Evolutionary conservation across 495 filamentous ascomycete genomes (phyloP).

Genomic region (Xylaria scruposa): DNA sequence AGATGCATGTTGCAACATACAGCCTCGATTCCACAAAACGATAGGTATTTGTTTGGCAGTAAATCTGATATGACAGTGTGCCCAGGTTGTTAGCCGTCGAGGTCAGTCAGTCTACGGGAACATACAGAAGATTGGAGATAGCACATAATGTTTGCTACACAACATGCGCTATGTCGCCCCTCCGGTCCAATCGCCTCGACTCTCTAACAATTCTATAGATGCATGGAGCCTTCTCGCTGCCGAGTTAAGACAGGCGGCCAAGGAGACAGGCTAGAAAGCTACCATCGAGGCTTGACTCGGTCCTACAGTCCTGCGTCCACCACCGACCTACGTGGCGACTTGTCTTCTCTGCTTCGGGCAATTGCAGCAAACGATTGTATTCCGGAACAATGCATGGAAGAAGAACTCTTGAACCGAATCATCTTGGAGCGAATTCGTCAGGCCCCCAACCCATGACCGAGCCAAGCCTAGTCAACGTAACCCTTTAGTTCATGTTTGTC

Average conservation of each 20-base stretch:
- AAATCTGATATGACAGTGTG: not conserved
- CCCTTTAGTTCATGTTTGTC: not conserved
- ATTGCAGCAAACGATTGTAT: slow-evolving; percentile 31
- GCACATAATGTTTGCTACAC: slow-evolving; percentile 36
- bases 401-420: not conserved
- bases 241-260: slow-evolving; percentile 33
- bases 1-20: not conserved
- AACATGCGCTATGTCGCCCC: slow-evolving; percentile 29
- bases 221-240: slow-evolving; percentile 37
- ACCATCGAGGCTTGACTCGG: slow-evolving; percentile 29
- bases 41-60: not conserved
- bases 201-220: slow-evolving; percentile 33
- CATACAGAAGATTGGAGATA: slow-evolving; percentile 8
- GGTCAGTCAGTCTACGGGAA: slow-evolving; percentile 26
- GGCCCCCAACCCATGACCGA: not conserved
- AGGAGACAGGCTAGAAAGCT: slow-evolving; percentile 25
- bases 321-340: slow-evolving; percentile 32
- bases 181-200: slow-evolving; percentile 32
- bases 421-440: not conserved
- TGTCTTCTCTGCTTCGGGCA: slow-evolving; percentile 33
- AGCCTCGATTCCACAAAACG: not conserved
- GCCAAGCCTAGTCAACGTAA: not conserved
- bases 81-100: slow-evolving; percentile 24
- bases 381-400: slow-evolving; percentile 23
- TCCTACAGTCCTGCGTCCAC: not conserved